Conservation (phyloP, 768 basidiomycete genomes). For the Russula brevipes region DNA sequence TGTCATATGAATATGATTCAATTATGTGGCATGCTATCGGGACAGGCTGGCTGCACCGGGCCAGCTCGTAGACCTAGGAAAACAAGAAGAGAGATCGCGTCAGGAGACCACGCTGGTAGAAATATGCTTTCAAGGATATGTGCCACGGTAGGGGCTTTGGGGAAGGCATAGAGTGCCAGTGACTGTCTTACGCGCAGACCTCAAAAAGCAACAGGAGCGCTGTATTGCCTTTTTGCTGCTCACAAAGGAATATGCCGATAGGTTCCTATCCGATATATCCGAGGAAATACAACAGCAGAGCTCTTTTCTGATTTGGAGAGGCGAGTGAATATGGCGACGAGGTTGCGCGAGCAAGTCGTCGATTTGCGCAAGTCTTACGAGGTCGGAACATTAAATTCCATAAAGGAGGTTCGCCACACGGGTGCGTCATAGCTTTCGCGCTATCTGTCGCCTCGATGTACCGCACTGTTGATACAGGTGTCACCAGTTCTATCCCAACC, state of each 20-base stretch:
- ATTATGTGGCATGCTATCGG: too few relatives aligned
- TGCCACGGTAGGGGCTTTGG: too few relatives aligned
- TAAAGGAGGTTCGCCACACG: not conserved
- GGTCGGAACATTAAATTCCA: not conserved
- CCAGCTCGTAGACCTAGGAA: too few relatives aligned
- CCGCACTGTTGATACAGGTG: not conserved
- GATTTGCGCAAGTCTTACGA: not conserved
- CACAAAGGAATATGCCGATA: not conserved
- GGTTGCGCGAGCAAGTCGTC: too few relatives aligned
- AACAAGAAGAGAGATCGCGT: too few relatives aligned
- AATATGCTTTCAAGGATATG: too few relatives aligned
- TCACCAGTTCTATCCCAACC: not conserved
- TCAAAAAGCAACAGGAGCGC: not conserved
- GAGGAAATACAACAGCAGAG: slow-evolving; percentile 2
- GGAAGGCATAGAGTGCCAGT: not conserved
- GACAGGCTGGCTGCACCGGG: too few relatives aligned
- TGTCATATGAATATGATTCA: too few relatives aligned
- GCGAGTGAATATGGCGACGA: too few relatives aligned
- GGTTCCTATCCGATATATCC: not conserved
- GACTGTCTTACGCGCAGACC: not conserved
- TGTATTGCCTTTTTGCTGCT: not conserved
- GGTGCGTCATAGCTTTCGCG: not conserved
- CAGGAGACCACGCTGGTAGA: too few relatives aligned
- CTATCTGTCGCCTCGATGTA: not conserved
- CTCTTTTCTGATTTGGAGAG: too few relatives aligned